Evolutionary conservation across 2,329 filamentous ascomycete species (phyloP).

Genomic region (Coleophoma cylindrospora): DNA sequence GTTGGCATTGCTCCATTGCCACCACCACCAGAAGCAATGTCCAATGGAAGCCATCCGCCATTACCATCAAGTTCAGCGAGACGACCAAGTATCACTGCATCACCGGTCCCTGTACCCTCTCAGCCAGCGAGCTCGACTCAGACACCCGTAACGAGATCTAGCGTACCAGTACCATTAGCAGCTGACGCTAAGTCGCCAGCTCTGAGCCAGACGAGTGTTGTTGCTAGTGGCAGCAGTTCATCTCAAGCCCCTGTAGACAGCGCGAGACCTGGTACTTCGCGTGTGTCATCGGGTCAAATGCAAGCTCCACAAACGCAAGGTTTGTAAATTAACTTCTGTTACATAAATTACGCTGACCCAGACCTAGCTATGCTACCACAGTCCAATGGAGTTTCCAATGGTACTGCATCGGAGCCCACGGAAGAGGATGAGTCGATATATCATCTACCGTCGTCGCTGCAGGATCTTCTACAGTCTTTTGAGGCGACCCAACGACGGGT

Average conservation of each 20-base stretch:
- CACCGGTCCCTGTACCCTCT: slow-evolving; percentile 43
- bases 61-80: slow-evolving; percentile 35
- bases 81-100: slow-evolving; percentile 52
- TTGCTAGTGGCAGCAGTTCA: slow-evolving; percentile 33
- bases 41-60: slow-evolving; percentile 24
- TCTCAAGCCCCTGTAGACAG: slow-evolving; percentile 40
- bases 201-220: slow-evolving; percentile 36
- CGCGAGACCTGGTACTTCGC: slow-evolving; percentile 16
- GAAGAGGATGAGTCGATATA: slow-evolving; percentile 75
- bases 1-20: slow-evolving; percentile 91
- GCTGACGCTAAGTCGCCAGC: slow-evolving; percentile 48
- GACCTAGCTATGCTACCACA: slow-evolving; percentile 26
- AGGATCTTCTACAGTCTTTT: slow-evolving; percentile 87
- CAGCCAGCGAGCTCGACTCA: slow-evolving; percentile 34
- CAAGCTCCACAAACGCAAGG: slow-evolving; percentile 34
- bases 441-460: slow-evolving; percentile 82
- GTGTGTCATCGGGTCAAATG: slow-evolving; percentile 17
- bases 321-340: slow-evolving; percentile 35
- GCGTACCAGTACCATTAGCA: slow-evolving; percentile 23
- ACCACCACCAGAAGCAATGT: slow-evolving; percentile 63
- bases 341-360: not conserved
- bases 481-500: slow-evolving; percentile 73
- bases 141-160: slow-evolving; percentile 29
- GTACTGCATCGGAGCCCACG: slow-evolving; percentile 34
- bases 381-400: slow-evolving; percentile 48